phyloP scores from a whole-genome alignment of 495 filamentous ascomycete genomes.

The Hypoxylon rickii region DNA sequence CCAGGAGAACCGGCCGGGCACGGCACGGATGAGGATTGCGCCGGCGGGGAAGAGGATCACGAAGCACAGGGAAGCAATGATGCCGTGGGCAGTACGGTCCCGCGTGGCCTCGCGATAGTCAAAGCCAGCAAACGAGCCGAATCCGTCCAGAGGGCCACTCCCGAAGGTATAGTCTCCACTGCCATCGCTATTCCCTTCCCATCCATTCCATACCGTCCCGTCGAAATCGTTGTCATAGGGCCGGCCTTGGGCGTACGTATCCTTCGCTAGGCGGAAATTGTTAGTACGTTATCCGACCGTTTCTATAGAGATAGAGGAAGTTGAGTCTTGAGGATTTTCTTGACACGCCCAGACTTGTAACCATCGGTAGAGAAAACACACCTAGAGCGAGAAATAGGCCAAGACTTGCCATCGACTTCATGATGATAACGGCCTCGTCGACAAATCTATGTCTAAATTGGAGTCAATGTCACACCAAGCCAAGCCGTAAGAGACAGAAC shows the following conservation, averaged over 20 bases:
- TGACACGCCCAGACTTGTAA: too few relatives aligned
- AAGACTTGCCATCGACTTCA: constrained; percentile 4
- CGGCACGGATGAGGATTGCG: constrained; percentile 57
- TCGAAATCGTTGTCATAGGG: constrained; percentile 3
- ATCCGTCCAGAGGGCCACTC: constrained; percentile 4
- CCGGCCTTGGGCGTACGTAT: constrained; percentile 4
- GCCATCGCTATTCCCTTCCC: neutral
- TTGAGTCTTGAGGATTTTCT: neutral
- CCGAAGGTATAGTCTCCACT: neutral
- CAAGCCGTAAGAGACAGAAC: neutral
- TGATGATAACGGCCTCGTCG: too few relatives aligned
- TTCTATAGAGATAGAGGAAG: neutral
- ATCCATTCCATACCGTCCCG: neutral
- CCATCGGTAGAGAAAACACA: constrained; percentile 8
- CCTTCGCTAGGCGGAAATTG: neutral
- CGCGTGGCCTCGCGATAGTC: constrained; percentile 25
- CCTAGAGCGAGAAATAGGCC: constrained; percentile 13
- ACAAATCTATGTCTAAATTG: too few relatives aligned
- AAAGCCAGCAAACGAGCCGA: constrained; percentile 30
- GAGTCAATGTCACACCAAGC: neutral
- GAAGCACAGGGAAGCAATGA: constrained; percentile 50
- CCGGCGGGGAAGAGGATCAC: constrained; percentile 59
- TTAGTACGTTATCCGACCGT: neutral
- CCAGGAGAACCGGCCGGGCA: constrained; percentile 41
- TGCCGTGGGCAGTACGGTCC: constrained; percentile 46